Percentiles rank a stretch among this genome's conserved stretches.
phyloP scores from a whole-genome alignment of 352 stramenopile species.

The Phytophthora macrochlamydospora region DNA sequence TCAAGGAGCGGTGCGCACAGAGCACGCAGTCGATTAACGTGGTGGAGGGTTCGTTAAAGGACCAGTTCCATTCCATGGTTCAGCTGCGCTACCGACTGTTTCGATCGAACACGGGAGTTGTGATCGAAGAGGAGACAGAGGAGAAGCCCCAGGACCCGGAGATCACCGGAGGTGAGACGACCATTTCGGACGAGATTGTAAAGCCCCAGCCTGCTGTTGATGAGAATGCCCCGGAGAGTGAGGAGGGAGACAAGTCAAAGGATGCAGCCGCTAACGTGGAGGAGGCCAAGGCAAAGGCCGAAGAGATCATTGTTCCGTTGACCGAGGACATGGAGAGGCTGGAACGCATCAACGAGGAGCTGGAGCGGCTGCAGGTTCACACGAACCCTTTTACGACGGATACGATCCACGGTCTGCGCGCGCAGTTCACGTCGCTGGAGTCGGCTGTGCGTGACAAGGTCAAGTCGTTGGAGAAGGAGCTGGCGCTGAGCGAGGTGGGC shows the following conservation, averaged over 20 bases:
- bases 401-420: conserved; percentile 88
- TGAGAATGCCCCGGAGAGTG: conserved; percentile 26
- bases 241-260: conserved; percentile 36
- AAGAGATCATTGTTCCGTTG: conserved; percentile 50
- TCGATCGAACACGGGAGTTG: conserved; percentile 55
- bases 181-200: conserved; percentile 13
- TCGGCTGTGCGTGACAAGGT: conserved; percentile 80
- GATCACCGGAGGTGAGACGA: conserved; percentile 33
- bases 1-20: conserved; percentile 77
- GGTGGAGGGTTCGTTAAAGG: conserved; percentile 71
- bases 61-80: conserved; percentile 85
- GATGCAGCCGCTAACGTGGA: conserved; percentile 18
- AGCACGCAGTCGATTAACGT: conserved; percentile 84
- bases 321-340: conserved; percentile 84
- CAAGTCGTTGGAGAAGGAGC: conserved; percentile 90
- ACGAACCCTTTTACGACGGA: conserved; percentile 91
- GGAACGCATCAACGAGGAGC: conserved; percentile 82
- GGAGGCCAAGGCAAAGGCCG: conserved; percentile 31
- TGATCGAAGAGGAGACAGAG: conserved; percentile 45
- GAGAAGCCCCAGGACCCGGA: conserved; percentile 40
- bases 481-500: conserved; percentile 83
- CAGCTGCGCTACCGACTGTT: conserved; percentile 73
- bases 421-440: conserved; percentile 85
- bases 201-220: conserved; percentile 19
- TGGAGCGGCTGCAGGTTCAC: conserved; percentile 86